Evolutionary conservation across 2,329 filamentous ascomycete genomes (phyloP), one percentile per base, ranked within the genome.

Genomic region (Clonostachys chloroleuca): DNA sequence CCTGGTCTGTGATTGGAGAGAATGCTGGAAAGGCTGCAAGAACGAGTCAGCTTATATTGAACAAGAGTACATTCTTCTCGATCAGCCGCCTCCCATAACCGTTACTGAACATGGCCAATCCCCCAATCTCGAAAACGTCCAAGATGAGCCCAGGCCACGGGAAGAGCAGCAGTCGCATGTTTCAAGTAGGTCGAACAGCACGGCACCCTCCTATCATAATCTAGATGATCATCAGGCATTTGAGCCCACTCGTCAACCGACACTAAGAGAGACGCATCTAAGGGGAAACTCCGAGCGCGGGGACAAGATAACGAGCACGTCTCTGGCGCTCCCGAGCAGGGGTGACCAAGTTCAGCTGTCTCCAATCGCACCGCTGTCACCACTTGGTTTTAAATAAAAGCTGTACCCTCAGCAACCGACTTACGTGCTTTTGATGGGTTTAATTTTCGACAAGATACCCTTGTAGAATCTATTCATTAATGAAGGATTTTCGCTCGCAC

Each of bases 1-100:
- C 54, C 76, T 97, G 12, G 92, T 97, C 17, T 89, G 90, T 60
- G 87, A 97, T 62, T 97, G 92, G 92, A 85, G 91, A 56, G 86
- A 95, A 56, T 97, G 92, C 70, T 97, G 92, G 92, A 91, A 94
- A 64, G 92, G 92, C 9, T 97, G 92, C 71, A 91, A 86, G 73
- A 95, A 88, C 12, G 92, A 97, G 66, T 84, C 89, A 52, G 83
- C 83, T 54, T 92, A 80, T 59, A 84, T 91, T 35, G 82, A 88
- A 55, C 75, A 84, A 53, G 84, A 88, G 58, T 86, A 86, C 55
- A 68, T 67, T 52, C 60, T 81, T 4, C 81, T 85, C 47, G 77
- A 83, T 47, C 73, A 78, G 57, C 74, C 79, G 5, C 73, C 79
- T 6, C 81, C 81, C 1, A 30, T 30, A 9, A 30, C 24, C 24